Percentiles rank a stretch among this genome's conserved stretches.
phyloP scores from a whole-genome alignment of 129 eudicot genomes.

The Helichrysum umbraculigerum region DNA sequence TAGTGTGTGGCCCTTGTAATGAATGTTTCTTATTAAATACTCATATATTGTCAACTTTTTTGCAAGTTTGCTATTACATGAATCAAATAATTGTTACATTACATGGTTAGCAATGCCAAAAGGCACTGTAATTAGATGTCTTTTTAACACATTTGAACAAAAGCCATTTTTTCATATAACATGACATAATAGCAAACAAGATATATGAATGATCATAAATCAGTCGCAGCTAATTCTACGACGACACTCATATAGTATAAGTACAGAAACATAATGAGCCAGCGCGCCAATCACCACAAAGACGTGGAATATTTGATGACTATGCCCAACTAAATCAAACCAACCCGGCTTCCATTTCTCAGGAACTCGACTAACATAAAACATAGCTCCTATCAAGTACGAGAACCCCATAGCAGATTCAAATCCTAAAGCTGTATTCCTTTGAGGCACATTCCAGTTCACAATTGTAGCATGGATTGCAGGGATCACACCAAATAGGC shows the following conservation, averaged over 20 bases:
- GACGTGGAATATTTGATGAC: slow-evolving; percentile 88
- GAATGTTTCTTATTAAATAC: not conserved
- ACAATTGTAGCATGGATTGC: slow-evolving; percentile 59
- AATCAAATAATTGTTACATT: not conserved
- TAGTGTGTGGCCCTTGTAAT: not conserved
- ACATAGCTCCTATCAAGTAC: slow-evolving; percentile 71
- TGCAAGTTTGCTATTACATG: not conserved
- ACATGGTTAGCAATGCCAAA: not conserved
- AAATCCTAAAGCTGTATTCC: slow-evolving; percentile 65
- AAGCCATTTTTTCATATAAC: not conserved
- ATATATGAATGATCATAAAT: not conserved
- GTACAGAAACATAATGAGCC: slow-evolving; percentile 83
- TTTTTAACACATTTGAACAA: not conserved
- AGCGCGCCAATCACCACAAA: slow-evolving; percentile 85
- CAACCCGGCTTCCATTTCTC: slow-evolving; percentile 92
- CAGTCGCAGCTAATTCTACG: slow-evolving; percentile 45
- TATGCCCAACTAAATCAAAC: slow-evolving; percentile 92
- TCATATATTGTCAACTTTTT: not conserved
- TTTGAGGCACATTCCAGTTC: slow-evolving; percentile 72
- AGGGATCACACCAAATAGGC: slow-evolving; percentile 80
- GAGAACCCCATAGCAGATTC: slow-evolving; percentile 80
- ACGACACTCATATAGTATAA: slow-evolving; percentile 52
- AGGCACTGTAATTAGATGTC: not conserved
- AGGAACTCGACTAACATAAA: slow-evolving; percentile 75
- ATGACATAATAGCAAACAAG: not conserved